Conservation (phyloP, 2,329 filamentous ascomycete species). For the Drechslera avenae region DNA sequence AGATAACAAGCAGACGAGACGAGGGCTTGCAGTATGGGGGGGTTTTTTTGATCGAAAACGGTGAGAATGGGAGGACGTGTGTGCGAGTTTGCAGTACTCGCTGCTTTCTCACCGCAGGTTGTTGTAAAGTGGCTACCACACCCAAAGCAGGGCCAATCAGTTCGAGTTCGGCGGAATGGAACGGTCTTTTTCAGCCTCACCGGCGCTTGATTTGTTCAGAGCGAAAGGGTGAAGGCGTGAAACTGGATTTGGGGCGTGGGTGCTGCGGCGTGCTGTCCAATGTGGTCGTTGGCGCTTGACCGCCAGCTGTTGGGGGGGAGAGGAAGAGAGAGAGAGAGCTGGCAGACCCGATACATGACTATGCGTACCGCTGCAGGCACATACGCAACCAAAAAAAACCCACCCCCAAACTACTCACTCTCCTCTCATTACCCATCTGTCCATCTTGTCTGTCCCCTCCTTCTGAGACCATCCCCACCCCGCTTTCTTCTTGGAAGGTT, state of each 20-base stretch:
- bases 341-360: slow-evolving; percentile 19
- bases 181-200: slow-evolving; percentile 20
- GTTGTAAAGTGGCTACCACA: slow-evolving; percentile 27
- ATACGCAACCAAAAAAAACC: too few relatives aligned
- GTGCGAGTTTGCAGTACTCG: slow-evolving; percentile 23
- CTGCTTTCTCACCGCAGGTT: slow-evolving; percentile 35
- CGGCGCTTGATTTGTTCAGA: slow-evolving; percentile 27
- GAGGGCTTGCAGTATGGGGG: too few relatives aligned
- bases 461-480: background rate
- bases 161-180: slow-evolving; percentile 15
- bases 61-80: slow-evolving; percentile 1
- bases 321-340: background rate
- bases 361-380: slow-evolving; percentile 1
- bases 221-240: slow-evolving; percentile 1
- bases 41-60: too few relatives aligned
- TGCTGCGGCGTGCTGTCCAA: slow-evolving; percentile 25
- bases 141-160: slow-evolving; percentile 25
- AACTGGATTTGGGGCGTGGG: slow-evolving; percentile 21
- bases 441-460: too few relatives aligned
- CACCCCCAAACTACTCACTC: background rate
- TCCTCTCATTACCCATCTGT: slow-evolving; percentile 13
- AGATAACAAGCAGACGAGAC: too few relatives aligned
- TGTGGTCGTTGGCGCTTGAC: slow-evolving; percentile 26
- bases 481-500: slow-evolving; percentile 7
- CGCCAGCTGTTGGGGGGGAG: slow-evolving; percentile 27